Base-by-base conservation (phyloP, 2,329 filamentous ascomycete genomes). In the Penicillium hordei region DNA sequence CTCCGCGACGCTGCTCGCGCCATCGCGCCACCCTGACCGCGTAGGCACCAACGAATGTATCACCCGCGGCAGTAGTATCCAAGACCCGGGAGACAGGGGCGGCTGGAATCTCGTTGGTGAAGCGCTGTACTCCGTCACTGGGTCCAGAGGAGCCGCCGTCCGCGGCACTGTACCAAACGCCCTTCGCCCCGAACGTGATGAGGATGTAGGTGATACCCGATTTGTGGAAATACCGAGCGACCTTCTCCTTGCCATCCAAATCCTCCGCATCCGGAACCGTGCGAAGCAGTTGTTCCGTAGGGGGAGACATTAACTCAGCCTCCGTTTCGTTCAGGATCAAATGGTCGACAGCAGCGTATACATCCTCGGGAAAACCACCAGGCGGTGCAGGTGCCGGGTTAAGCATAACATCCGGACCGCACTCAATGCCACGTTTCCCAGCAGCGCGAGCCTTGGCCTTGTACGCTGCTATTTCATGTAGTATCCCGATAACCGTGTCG, bases 271-370 rank as follows among this genome's bases (percentile, higher is more conserved):
- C 68, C 4, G 72, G 71, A 17, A 68, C 68, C 15, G 63, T 57
- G 3, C 60, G 60, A 7, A 68, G 58, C 19, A 74, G 50, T 55
- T 71, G 66, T 34, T 71, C 69, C 10, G 73, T 66, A 54, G 79
- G 78, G 1, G 83, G 85, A 0, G 85, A 86, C 54, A 96, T 82
- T 49, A 93, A 83, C 9, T 87, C 83, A 2, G 92, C 90, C 78
- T 97, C 93, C 1, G 89, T 94, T 79, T 97, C 93, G 70, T 97
- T 97, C 67, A 97, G 84, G 50, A 97, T 85, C 43, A 97, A 80
- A 68, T 96, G 91, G 42, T 86, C 86, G 33, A 97, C 82, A 1
- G 83, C 84, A 7, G 72, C 66, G 70, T 89, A 94, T 9, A 85
- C 86, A 29, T 84, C 81, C 0, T 79, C 79, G 1, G 90, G 91